Conservation (phyloP, 257 asterid species). For the Nicotiana noctiflora region DNA sequence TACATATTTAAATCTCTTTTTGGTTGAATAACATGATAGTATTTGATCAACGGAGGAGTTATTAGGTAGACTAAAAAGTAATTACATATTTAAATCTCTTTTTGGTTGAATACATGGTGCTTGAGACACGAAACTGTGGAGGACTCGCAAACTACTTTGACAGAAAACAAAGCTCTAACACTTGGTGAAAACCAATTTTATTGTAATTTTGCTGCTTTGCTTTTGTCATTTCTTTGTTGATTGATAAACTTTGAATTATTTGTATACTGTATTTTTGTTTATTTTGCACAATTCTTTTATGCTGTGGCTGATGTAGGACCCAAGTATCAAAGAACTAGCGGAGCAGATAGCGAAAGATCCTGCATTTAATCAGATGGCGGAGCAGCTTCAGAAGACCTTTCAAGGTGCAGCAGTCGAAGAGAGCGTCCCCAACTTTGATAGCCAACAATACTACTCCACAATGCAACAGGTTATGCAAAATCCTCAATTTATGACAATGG, state of each 20-base stretch:
- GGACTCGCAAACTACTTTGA: background rate
- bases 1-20: background rate
- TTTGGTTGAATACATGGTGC: background rate
- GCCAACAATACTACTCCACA: slow-evolving; percentile 74
- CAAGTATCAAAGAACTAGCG: slow-evolving; percentile 91
- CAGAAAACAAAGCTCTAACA: background rate
- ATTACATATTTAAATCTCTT: background rate
- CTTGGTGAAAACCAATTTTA: background rate
- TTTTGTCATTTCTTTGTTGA: background rate
- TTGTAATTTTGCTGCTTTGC: background rate
- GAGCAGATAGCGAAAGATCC: slow-evolving; percentile 95
- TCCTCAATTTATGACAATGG: slow-evolving; percentile 95
- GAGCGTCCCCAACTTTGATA: slow-evolving; percentile 73
- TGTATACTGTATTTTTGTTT: background rate
- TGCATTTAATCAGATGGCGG: slow-evolving; percentile 91
- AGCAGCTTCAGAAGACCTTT: slow-evolving; percentile 90
- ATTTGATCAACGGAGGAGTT: background rate
- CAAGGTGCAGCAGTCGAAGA: slow-evolving; percentile 73
- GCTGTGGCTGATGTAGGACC: slow-evolving; percentile 45
- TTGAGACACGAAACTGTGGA: background rate
- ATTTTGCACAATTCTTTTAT: background rate
- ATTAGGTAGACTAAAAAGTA: background rate
- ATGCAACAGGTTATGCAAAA: slow-evolving; percentile 99
- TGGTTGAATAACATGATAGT: background rate
- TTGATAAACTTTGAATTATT: background rate